Base-by-base conservation (phyloP, 805 yeast genomes). In the Lachancea sp. region DNA sequence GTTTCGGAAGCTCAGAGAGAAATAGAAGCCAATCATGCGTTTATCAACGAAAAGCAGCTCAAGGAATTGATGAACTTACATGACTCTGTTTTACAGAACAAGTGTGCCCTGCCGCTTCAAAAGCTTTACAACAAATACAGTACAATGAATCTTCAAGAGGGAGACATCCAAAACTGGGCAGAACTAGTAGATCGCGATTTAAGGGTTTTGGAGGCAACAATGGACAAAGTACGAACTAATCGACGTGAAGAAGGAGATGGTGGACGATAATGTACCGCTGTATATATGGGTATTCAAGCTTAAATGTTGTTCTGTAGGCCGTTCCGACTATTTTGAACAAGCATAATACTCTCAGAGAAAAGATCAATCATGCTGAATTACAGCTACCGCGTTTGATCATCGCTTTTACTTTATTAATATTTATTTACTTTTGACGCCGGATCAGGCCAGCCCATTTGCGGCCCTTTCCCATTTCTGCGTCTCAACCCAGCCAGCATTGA, bases 401-500 rank as follows among this genome's bases (percentile, higher is more conserved):
- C 7, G 9, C 11, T 7, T 11, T 22, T 7, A 22, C 7, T 8
- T 22, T 22, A 11, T 22, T 25, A 25, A 12, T 25, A 15, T 31
- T 31, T 31, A 18, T 31, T 33, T 8, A 15, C 15, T 22, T 9
- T 34, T 23, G 11, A 17, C 12, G 25, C 7, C 9, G 15, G 4
- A 34, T 12, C 40, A 49, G 12, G 43, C 41, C 26, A 54, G 38
- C n/a, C 68, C 70, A 17, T 58, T 63, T 1, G 69, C 62, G 5
- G 74, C 74, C 24, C 68, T 63, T 43, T 75, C 81, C 90, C 92
- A 89, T 49, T 77, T 75, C 37, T 80, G 86, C 17, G 77, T 77
- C 45, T 78, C 80, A 12, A 73, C 71, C 97, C 97, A 89, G 15
- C 96, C 96, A 3, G 83, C 75, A 52, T 85, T 78, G 30, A 89